phyloP scores from a whole-genome alignment of 2,329 filamentous ascomycete genomes.

The Sporothrix pseudoabietina region DNA sequence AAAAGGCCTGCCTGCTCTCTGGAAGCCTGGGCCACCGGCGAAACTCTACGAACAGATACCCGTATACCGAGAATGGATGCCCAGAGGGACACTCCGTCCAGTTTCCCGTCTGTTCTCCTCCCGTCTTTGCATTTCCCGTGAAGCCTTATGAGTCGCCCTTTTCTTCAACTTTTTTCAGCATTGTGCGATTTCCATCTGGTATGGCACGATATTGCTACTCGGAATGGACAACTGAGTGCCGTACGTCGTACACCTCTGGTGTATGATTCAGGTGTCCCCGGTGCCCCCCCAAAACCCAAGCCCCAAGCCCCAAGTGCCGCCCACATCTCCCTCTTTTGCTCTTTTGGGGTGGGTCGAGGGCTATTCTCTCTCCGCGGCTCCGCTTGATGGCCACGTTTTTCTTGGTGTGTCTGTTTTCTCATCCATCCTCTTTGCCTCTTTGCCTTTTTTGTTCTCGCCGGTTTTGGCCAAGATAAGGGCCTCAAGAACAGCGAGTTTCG shows the following conservation, averaged over 20 bases:
- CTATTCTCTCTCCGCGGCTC: background rate
- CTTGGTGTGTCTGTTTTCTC: too few relatives aligned
- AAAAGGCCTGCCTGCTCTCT: background rate
- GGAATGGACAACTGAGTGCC: too few relatives aligned
- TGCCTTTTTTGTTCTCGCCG: background rate
- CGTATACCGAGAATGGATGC: background rate
- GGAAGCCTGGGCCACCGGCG: background rate
- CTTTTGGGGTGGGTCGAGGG: background rate
- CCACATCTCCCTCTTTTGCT: background rate
- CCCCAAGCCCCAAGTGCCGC: background rate
- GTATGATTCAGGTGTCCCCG: conserved; percentile 5
- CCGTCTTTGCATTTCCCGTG: background rate
- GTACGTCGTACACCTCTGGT: background rate
- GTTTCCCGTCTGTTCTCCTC: background rate
- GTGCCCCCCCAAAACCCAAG: too few relatives aligned
- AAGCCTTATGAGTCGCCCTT: background rate
- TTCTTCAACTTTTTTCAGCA: background rate
- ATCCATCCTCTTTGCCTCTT: background rate
- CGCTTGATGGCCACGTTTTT: conserved; percentile 9
- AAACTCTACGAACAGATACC: background rate
- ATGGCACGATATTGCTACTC: background rate
- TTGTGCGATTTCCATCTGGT: background rate
- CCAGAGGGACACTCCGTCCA: background rate
- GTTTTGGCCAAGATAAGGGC: background rate
- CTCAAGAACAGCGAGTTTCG: background rate